Evolutionary conservation across 2,329 filamentous ascomycete species (phyloP), one percentile per base, ranked within the genome.

Genomic region (Aspergillus costaricaensis): DNA sequence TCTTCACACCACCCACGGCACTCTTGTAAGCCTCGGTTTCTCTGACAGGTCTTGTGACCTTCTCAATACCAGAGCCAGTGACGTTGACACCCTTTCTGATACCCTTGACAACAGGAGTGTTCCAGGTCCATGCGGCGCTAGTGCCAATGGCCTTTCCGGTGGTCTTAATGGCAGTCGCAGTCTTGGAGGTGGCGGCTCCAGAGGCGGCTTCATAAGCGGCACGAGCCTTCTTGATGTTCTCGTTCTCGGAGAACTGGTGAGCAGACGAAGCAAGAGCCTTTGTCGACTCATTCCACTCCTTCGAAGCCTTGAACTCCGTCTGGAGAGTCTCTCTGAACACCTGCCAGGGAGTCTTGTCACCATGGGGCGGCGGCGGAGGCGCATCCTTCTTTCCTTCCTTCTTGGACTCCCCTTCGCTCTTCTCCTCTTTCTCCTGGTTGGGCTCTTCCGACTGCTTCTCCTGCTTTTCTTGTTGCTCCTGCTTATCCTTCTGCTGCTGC

Each of bases 261-360:
- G 94, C 92, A 5, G 90, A 91, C 52, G 91, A 91, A 17, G 91
- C 91, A 44, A 99, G 85, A 67, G 95, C 91, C 81, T 99, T 98
- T 44, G 94, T 99, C 47, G 92, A 96, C 74, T 99, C 95, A 73
- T 99, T 96, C 95, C 95, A 99, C 77, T 99, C 95, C 75, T 98
- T 96, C 15, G 93, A 98, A 55, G 92, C 91, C 77, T 97, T 92
- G 80, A 99, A 96, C 79, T 99, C 95, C 59, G 84, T 85, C 76
- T 91, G 87, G 79, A 99, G 86, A n/a, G 95, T 99, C 74, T 99
- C 95, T 72, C 91, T 91, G 81, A 99, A 99, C 32, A 99, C 95
- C 76, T 98, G 92, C 93, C 95, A 98, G 57, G 95, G 95, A 3
- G 94, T 95, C 83, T 99, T 99, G 81, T 96, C 92, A 62, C 95